A percentile compares a stretch with the other conserved stretches of the same genome.
Conservation (phyloP, 805 yeast species). For the Tetrapisispora iriomotensis region DNA sequence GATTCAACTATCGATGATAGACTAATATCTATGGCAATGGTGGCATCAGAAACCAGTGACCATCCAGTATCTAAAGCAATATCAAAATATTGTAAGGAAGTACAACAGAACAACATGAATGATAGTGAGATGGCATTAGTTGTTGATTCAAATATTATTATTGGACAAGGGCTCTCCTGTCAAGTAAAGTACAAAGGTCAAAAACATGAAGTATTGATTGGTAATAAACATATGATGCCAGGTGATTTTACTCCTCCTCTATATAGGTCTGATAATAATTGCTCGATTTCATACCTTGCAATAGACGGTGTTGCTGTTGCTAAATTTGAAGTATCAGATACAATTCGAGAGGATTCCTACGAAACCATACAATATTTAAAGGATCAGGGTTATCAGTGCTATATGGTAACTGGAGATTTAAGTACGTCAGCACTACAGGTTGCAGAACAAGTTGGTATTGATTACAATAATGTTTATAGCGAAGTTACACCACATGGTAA, state of each 20-base stretch:
- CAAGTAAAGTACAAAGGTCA: constrained; percentile 12
- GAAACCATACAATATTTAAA: constrained; percentile 49
- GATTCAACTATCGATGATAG: constrained; percentile 5
- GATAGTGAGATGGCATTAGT: constrained; percentile 6
- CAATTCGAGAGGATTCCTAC: constrained; percentile 54
- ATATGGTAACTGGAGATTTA: constrained; percentile 88
- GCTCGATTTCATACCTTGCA: constrained; percentile 46
- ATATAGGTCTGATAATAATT: constrained; percentile 18
- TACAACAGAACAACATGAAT: neutral
- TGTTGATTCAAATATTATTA: constrained; percentile 21
- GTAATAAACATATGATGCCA: constrained; percentile 39
- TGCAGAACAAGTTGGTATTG: constrained; percentile 61
- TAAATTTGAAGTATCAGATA: constrained; percentile 55
- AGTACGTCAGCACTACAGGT: constrained; percentile 49
- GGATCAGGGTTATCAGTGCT: constrained; percentile 48
- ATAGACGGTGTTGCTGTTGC: constrained; percentile 56
- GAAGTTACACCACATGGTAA: constrained; percentile 73
- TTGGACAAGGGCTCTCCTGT: constrained; percentile 33
- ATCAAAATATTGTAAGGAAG: constrained; percentile 28
- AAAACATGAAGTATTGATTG: constrained; percentile 37
- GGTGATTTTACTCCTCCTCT: neutral
- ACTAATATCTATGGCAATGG: constrained; percentile 6
- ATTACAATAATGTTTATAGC: constrained; percentile 53
- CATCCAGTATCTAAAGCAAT: constrained; percentile 85
- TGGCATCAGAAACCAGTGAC: constrained; percentile 42